A percentile compares a stretch with the other conserved stretches of the same genome.
Conservation (phyloP, 768 basidiomycete species). For the Phlegmacium glaucopus region DNA sequence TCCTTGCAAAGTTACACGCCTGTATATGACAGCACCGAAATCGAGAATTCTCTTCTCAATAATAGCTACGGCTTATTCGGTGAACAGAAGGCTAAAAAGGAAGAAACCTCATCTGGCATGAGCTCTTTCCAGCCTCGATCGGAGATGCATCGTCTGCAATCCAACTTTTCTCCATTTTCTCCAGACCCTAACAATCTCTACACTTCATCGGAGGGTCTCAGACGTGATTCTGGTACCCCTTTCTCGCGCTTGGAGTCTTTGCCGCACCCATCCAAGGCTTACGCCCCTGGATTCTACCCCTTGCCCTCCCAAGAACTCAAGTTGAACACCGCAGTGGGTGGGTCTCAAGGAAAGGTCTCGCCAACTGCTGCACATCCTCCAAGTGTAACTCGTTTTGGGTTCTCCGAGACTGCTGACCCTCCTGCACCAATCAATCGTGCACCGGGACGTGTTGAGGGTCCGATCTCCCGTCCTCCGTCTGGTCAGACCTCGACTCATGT, state of each 20-base stretch:
- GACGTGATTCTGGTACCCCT: constrained; percentile 31
- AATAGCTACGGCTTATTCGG: constrained; percentile 1
- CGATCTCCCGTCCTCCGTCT: constrained; percentile 53
- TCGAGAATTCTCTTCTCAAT: constrained; percentile 19
- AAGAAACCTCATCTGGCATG: constrained; percentile 3
- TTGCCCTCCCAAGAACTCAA: constrained; percentile 38
- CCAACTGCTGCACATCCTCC: constrained; percentile 41
- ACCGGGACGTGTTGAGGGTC: constrained; percentile 40
- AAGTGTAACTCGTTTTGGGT: constrained; percentile 45
- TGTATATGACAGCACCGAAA: constrained; percentile 5
- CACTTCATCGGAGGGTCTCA: constrained; percentile 27
- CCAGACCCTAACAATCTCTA: constrained; percentile 61
- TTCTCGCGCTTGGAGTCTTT: constrained; percentile 37
- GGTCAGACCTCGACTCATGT: constrained; percentile 32
- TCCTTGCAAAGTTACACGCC: constrained; percentile 35
- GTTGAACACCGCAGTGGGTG: constrained; percentile 14
- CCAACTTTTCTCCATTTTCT: constrained; percentile 74
- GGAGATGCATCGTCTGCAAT: constrained; percentile 33
- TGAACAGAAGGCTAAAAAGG: constrained; percentile 13
- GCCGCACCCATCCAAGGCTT: constrained; percentile 47
- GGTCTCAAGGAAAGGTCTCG: constrained; percentile 33
- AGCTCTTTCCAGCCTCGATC: constrained; percentile 22
- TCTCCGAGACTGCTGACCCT: constrained; percentile 39
- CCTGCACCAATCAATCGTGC: constrained; percentile 37
- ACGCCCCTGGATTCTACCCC: constrained; percentile 47